Conservation (phyloP, 176 grass and related monocot species). For the Oryza meridionalis region DNA sequence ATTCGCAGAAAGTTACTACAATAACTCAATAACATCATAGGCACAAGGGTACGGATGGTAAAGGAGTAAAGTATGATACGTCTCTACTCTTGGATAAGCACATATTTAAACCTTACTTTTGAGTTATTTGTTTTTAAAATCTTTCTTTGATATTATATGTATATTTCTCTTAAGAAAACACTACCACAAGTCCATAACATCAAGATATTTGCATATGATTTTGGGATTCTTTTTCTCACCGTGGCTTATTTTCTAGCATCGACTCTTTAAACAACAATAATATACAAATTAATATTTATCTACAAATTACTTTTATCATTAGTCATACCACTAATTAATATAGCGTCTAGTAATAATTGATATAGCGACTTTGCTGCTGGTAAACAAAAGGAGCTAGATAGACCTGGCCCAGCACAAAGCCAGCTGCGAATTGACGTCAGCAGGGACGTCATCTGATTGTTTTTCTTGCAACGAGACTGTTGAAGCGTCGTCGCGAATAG, state of each 20-base stretch:
- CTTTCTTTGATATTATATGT: neutral
- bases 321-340: too few relatives aligned
- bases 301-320: too few relatives aligned
- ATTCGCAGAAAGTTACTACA: neutral
- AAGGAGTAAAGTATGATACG: neutral
- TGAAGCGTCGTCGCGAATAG: neutral
- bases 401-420: neutral
- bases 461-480: neutral
- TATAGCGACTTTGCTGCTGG: neutral
- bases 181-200: neutral
- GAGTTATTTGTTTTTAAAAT: neutral
- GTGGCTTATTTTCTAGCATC: too few relatives aligned
- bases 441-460: slow-evolving; percentile 48
- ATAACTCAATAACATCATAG: neutral
- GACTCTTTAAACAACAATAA: too few relatives aligned
- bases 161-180: neutral
- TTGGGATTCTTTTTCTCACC: too few relatives aligned
- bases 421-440: slow-evolving; percentile 33
- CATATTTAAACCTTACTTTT: neutral
- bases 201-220: too few relatives aligned
- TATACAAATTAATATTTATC: too few relatives aligned
- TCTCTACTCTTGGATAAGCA: neutral
- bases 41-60: neutral
- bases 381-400: neutral
- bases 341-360: too few relatives aligned